A percentile compares a stretch with the other conserved stretches of the same genome.
Conservation (phyloP, 306 rosid species). For the Gastrolobium villosum region DNA sequence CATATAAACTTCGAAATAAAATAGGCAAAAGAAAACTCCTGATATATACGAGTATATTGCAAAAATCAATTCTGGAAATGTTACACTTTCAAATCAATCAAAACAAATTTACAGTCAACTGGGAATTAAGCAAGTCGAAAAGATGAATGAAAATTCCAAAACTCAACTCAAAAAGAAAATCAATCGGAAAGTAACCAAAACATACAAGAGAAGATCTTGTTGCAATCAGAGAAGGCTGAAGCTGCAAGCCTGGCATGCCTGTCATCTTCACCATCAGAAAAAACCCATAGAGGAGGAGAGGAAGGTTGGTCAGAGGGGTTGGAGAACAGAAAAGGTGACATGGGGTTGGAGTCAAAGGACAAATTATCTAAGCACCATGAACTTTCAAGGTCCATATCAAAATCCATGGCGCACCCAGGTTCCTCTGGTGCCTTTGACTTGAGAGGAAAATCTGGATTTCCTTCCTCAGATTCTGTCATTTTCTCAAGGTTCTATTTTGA, state of each 20-base stretch:
- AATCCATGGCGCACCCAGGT: conserved; percentile 65
- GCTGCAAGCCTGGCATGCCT: conserved; percentile 40
- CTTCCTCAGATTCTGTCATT: conserved; percentile 77
- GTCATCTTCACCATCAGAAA: conserved; percentile 61
- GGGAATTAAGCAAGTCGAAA: conserved; percentile 19
- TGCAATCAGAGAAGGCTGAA: conserved; percentile 59
- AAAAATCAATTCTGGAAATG: conserved; percentile 10
- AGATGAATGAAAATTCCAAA: conserved; percentile 15
- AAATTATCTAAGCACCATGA: conserved; percentile 86
- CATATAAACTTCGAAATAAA: neutral
- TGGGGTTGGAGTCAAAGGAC: conserved; percentile 62
- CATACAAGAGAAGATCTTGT: conserved; percentile 67
- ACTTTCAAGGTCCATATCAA: conserved; percentile 73
- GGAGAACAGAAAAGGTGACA: conserved; percentile 68
- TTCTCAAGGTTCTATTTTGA: conserved; percentile 1
- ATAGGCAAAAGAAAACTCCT: conserved; percentile 2
- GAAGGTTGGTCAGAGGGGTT: conserved; percentile 64
- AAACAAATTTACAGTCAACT: conserved; percentile 38
- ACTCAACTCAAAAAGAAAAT: conserved; percentile 11
- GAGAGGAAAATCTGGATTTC: conserved; percentile 48
- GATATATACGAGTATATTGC: neutral
- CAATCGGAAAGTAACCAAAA: conserved; percentile 29
- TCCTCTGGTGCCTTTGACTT: conserved; percentile 49
- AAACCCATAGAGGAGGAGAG: conserved; percentile 85
- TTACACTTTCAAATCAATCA: conserved; percentile 36